Percentiles rank a stretch among this genome's conserved stretches.
phyloP scores from a whole-genome alignment of 2,329 filamentous ascomycete genomes.

The Xylariales sp. region DNA sequence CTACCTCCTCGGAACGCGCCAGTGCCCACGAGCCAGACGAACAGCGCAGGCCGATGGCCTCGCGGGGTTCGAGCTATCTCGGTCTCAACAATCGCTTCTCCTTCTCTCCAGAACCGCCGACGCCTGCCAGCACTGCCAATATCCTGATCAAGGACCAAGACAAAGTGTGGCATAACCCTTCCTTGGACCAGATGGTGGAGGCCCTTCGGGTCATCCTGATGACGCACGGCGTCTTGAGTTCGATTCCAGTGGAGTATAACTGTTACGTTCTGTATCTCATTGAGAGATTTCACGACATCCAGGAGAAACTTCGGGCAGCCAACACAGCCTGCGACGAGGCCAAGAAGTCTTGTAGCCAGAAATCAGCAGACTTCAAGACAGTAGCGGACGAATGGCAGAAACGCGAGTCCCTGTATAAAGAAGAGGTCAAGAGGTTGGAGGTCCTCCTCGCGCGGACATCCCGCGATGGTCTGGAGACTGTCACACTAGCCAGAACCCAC shows the following conservation, averaged over 20 bases:
- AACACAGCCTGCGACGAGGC: constrained; percentile 24
- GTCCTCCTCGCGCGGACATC: constrained; percentile 28
- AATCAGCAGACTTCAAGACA: constrained; percentile 30
- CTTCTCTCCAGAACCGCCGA: constrained; percentile 10
- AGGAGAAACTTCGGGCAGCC: constrained; percentile 23
- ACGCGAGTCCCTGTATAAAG: constrained; percentile 32
- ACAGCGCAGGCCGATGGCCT: constrained; percentile 10
- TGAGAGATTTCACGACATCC: constrained; percentile 27
- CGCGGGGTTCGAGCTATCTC: constrained; percentile 20
- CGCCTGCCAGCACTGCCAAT: constrained; percentile 3
- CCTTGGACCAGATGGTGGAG: constrained; percentile 39
- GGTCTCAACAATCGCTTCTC: constrained; percentile 13
- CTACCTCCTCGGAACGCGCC: constrained; percentile 11
- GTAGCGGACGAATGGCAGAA: constrained; percentile 34
- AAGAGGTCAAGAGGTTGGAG: constrained; percentile 36
- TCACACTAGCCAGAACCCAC: constrained; percentile 36
- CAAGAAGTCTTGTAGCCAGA: constrained; percentile 23
- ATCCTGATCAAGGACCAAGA: constrained; percentile 21
- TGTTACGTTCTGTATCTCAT: constrained; percentile 38
- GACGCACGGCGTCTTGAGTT: constrained; percentile 27
- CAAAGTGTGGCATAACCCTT: constrained; percentile 34
- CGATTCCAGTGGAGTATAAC: constrained; percentile 37
- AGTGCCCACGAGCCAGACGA: constrained; percentile 10
- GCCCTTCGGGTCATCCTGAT: constrained; percentile 38
- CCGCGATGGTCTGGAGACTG: constrained; percentile 38